Evolutionary conservation across 2,329 filamentous ascomycete genomes (phyloP).

Genomic region (Incumbomyces lentus): DNA sequence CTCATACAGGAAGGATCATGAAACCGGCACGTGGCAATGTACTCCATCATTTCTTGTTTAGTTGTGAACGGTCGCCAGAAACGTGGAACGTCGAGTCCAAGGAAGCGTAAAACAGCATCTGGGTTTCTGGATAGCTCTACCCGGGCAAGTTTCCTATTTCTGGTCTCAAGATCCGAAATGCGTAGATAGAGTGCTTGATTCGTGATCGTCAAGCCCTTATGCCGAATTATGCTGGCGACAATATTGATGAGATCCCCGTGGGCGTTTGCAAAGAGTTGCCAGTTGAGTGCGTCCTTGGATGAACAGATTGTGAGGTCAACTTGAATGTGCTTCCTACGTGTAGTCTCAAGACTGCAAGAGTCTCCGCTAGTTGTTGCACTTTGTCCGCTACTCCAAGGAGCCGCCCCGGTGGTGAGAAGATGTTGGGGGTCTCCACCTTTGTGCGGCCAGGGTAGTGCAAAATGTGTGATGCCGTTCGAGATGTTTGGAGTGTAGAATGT

Average conservation of each 20-base stretch:
- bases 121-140: constrained; percentile 53
- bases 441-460: constrained; percentile 16
- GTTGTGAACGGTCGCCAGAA: constrained; percentile 47
- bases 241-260: constrained; percentile 65
- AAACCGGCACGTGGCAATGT: constrained; percentile 45
- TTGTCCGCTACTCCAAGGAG: not conserved
- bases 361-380: not conserved
- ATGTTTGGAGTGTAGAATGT: constrained; percentile 12
- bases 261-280: constrained; percentile 57
- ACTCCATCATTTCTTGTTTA: constrained; percentile 14
- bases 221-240: constrained; percentile 53
- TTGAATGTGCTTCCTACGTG: constrained; percentile 44
- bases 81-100: constrained; percentile 40
- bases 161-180: constrained; percentile 55
- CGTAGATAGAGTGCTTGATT: constrained; percentile 55
- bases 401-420: not conserved
- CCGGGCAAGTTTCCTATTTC: constrained; percentile 36
- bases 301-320: constrained; percentile 55
- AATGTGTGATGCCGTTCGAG: constrained; percentile 25
- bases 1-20: constrained; percentile 34
- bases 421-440: not conserved
- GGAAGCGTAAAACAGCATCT: constrained; percentile 35
- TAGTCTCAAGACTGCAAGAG: constrained; percentile 6
- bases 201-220: constrained; percentile 56
- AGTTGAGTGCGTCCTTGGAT: constrained; percentile 39